Percentiles rank a stretch among this genome's conserved stretches.
Conservation (phyloP, 2,329 filamentous ascomycete genomes). For the Camillea tinctor region DNA sequence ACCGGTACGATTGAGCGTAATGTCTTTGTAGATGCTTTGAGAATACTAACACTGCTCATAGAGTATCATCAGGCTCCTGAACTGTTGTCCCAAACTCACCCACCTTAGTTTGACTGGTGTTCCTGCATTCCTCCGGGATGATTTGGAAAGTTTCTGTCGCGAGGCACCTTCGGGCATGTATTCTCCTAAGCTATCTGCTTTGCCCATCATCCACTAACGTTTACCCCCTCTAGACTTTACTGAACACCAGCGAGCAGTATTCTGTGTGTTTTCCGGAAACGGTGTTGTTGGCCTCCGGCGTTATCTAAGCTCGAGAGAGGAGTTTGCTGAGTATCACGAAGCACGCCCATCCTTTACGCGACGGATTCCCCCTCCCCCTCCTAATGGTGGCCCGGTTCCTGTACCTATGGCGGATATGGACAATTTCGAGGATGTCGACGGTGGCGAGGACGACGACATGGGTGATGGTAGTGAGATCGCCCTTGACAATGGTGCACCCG, state of each 20-base stretch:
- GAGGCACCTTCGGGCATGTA: constrained; percentile 70
- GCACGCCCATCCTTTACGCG: constrained; percentile 7
- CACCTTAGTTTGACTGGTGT: constrained; percentile 95
- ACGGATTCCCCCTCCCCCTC: constrained; percentile 11
- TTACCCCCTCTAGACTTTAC: constrained; percentile 71
- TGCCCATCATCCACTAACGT: constrained; percentile 24
- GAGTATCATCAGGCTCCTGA: constrained; percentile 88
- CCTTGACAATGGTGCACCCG: constrained; percentile 21
- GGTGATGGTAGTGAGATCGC: constrained; percentile 35
- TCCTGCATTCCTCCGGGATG: constrained; percentile 81
- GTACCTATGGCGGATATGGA: constrained; percentile 22
- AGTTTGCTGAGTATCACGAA: constrained; percentile 42
- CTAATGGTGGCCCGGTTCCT: constrained; percentile 11
- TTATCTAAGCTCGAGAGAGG: constrained; percentile 64
- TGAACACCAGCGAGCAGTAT: constrained; percentile 89
- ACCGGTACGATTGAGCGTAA: constrained; percentile 52
- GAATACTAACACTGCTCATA: constrained; percentile 39
- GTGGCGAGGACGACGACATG: constrained; percentile 35
- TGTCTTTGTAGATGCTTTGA: neutral
- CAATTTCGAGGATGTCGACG: constrained; percentile 31
- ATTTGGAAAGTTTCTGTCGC: constrained; percentile 82
- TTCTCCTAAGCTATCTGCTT: neutral
- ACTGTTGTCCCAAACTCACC: constrained; percentile 87
- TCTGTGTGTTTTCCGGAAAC: constrained; percentile 92
- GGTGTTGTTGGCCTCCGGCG: constrained; percentile 77